A percentile compares a stretch with the other conserved stretches of the same genome.
Evolutionary conservation across 805 yeast genomes (phyloP).

Genomic region (Kockiozyma suomiensis): DNA sequence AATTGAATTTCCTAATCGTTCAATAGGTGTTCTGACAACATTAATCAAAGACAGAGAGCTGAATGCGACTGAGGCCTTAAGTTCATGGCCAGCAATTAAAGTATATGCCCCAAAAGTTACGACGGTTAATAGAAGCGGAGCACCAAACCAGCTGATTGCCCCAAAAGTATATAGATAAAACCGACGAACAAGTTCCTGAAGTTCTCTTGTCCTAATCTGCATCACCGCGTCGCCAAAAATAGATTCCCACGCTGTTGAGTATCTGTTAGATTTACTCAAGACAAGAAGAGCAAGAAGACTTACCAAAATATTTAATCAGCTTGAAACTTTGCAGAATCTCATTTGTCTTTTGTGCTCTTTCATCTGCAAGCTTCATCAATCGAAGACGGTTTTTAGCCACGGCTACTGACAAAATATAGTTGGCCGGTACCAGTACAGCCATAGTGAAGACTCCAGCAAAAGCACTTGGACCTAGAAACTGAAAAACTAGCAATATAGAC

Average conservation of each 20-base stretch:
- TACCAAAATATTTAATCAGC: conserved; percentile 82
- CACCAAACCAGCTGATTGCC: conserved; percentile 53
- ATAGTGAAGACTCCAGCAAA: conserved; percentile 14
- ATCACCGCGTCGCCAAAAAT: background rate
- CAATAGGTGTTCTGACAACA: conserved; percentile 75
- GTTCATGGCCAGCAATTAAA: conserved; percentile 4
- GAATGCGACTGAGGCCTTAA: conserved; percentile 58
- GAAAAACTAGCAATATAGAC: conserved; percentile 5
- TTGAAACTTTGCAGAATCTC: conserved; percentile 90
- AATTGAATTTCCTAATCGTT: conserved; percentile 79
- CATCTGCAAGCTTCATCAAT: conserved; percentile 77
- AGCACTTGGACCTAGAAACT: conserved; percentile 13
- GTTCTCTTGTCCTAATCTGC: conserved; percentile 49
- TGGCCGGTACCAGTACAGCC: conserved; percentile 57
- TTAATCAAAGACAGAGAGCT: conserved; percentile 81
- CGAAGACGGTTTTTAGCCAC: conserved; percentile 67
- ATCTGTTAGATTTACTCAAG: background rate
- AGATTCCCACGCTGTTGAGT: background rate
- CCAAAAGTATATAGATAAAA: conserved; percentile 54
- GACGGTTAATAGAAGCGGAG: conserved; percentile 4
- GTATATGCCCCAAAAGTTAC: conserved; percentile 3
- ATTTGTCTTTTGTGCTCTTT: conserved; percentile 85
- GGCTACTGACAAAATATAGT: conserved; percentile 62
- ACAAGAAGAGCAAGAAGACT: background rate
- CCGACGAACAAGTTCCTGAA: conserved; percentile 75